Evolutionary conservation across 805 yeast species (phyloP).

Genomic region (Vanderwaltozyma verrucispora): DNA sequence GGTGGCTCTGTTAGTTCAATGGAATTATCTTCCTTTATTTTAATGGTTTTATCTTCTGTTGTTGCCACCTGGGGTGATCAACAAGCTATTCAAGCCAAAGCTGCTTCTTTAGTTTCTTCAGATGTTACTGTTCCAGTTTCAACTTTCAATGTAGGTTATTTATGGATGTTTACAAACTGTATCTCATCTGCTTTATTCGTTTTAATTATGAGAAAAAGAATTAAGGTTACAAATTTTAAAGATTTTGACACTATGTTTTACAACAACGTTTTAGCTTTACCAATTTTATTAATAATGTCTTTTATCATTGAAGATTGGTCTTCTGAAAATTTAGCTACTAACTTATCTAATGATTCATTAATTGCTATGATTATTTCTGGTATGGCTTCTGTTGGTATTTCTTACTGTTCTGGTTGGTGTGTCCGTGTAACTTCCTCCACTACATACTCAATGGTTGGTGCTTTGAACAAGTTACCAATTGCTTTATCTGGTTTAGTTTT

Average conservation of each 20-base stretch:
- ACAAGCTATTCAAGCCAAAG: constrained; percentile 25
- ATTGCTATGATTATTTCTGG: constrained; percentile 86
- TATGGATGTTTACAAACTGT: constrained; percentile 97
- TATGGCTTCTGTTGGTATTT: constrained; percentile 89
- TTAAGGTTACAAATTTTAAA: constrained; percentile 91
- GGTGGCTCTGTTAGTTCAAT: constrained; percentile 81
- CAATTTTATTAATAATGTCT: constrained; percentile 70
- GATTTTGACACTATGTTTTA: constrained; percentile 98
- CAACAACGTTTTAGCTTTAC: constrained; percentile 90
- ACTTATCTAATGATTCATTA: constrained; percentile 67
- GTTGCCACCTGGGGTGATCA: constrained; percentile 88
- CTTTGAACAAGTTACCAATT: constrained; percentile 94
- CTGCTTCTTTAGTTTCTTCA: constrained; percentile 19
- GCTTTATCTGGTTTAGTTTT: constrained; percentile 91
- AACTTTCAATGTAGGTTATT: constrained; percentile 61
- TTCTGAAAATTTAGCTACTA: constrained; percentile 54
- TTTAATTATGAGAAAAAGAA: constrained; percentile 92
- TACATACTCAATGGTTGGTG: constrained; percentile 99
- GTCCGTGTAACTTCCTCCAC: constrained; percentile 98
- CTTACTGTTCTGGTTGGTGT: constrained; percentile 99
- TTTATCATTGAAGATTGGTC: constrained; percentile 90
- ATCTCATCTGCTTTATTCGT: constrained; percentile 90
- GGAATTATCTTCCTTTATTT: constrained; percentile 76
- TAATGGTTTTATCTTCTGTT: constrained; percentile 93
- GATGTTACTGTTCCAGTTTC: constrained; percentile 6